A percentile compares a stretch with the other conserved stretches of the same genome.
These are phyloP conservation scores for Trichoderma sp. DNA, from an alignment of 2,329 filamentous ascomycete species.

Conservation along the genomic window DNA sequence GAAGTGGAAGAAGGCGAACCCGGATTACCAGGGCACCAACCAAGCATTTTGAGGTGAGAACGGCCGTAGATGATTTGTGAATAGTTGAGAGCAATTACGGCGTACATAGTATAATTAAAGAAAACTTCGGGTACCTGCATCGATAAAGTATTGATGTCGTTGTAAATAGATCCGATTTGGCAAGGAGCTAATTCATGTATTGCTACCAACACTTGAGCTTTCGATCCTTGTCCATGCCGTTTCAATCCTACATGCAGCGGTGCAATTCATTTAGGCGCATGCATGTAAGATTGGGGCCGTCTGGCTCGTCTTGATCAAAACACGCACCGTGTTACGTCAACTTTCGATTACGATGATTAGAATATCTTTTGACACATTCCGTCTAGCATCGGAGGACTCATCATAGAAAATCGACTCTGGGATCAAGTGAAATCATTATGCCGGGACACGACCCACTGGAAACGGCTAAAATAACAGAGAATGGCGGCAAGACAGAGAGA, in stretches of 20 bases:
- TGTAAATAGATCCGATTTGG: background rate
- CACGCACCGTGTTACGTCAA: background rate
- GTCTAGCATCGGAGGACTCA: background rate
- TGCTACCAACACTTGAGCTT: background rate
- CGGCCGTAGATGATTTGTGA: background rate
- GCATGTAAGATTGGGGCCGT: background rate
- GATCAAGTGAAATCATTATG: background rate
- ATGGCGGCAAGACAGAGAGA: background rate
- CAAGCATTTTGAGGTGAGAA: background rate
- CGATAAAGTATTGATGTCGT: background rate
- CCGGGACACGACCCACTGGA: background rate
- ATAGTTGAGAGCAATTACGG: background rate
- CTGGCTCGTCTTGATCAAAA: background rate
- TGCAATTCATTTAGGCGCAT: background rate
- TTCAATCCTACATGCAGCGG: background rate
- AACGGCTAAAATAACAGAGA: background rate
- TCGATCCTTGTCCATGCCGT: background rate
- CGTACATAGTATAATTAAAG: background rate
- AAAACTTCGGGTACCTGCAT: background rate
- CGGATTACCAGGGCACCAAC: slow-evolving; percentile 1
- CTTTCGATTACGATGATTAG: background rate
- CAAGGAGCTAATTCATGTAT: background rate
- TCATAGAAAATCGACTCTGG: background rate
- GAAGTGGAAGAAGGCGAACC: slow-evolving; percentile 15
- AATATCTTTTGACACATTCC: background rate